Evolutionary conservation across 2,329 filamentous ascomycete genomes (phyloP), one percentile per base, ranked within the genome.

Genomic region (Eurotiales sp.): DNA sequence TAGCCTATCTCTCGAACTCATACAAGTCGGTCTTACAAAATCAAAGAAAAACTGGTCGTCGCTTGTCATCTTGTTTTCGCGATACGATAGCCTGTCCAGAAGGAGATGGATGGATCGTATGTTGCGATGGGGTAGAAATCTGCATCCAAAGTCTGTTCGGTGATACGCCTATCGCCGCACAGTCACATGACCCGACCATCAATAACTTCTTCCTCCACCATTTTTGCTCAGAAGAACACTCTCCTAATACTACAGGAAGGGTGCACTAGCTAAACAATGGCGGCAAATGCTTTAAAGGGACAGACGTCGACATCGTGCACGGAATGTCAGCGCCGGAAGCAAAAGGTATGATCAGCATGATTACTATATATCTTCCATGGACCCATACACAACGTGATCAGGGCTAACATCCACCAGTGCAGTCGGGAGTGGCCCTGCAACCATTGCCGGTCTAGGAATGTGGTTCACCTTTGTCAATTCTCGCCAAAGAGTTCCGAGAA

Each of bases 11-110:
- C n/a, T n/a, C n/a, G n/a, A n/a, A n/a, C n/a, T n/a, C n/a, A n/a
- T n/a, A n/a, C n/a, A n/a, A n/a, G n/a, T n/a, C n/a, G n/a, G n/a
- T n/a, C n/a, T 77, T 73, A 91, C 87, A 66, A 87, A 78, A 71
- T 90, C 86, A 58, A 90, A 74, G 65, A 91, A 86, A 62, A 87
- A 84, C 72, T 89, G 84, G 65, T 90, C 87, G 67, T 91, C 86
- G 66, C 82, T 83, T 59, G 87, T 86, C 88, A 92, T 92, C 59
- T 64, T 80, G 70, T 52, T 41, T 51, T 49, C 23, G 17, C 30
- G 25, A 47, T 39, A 17, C n/a, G 10, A 12, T 23, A 8, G 14
- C 23, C 40, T 22, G 29, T 27, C 12, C 17, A 29, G n/a, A 25
- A 48, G 11, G 25, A 8, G 27, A 23, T 32, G 21, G 22, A 32